These are phyloP conservation scores for Setaria viridis DNA, from an alignment of 202 grass and related monocot species.

Conservation along the genomic window DNA sequence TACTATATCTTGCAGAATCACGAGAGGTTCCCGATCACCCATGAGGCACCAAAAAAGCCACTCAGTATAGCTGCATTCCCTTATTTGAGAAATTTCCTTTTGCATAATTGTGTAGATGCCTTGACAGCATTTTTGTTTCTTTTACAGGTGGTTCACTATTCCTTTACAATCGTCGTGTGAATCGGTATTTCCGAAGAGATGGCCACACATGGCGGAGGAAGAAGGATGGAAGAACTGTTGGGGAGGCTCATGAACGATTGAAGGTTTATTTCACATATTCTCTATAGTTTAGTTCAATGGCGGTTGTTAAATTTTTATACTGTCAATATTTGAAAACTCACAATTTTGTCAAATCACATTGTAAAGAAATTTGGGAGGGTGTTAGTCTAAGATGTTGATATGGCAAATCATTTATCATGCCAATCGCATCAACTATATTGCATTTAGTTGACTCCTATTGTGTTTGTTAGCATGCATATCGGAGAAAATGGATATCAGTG, in stretches of 20 bases:
- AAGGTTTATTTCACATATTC: conserved; percentile 63
- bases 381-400: background rate
- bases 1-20: conserved; percentile 86
- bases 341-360: background rate
- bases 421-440: background rate
- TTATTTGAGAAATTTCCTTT: conserved; percentile 23
- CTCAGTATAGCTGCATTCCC: conserved; percentile 57
- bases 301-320: background rate
- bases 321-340: background rate
- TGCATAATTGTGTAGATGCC: background rate
- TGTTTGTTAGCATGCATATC: background rate
- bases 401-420: conserved; percentile 10
- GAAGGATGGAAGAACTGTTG: conserved; percentile 87
- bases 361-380: background rate
- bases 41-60: conserved; percentile 73
- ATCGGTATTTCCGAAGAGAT: conserved; percentile 95
- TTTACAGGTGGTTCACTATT: conserved; percentile 89
- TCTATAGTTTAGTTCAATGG: background rate
- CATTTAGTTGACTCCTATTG: conserved; percentile 5
- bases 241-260: conserved; percentile 91
- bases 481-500: conserved; percentile 24
- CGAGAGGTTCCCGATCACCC: conserved; percentile 69
- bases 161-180: conserved; percentile 93
- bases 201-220: conserved; percentile 93
- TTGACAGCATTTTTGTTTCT: conserved; percentile 31